A percentile compares a stretch with the other conserved stretches of the same genome.
phyloP scores from a whole-genome alignment of 768 basidiomycete genomes.

The Chiua virens region DNA sequence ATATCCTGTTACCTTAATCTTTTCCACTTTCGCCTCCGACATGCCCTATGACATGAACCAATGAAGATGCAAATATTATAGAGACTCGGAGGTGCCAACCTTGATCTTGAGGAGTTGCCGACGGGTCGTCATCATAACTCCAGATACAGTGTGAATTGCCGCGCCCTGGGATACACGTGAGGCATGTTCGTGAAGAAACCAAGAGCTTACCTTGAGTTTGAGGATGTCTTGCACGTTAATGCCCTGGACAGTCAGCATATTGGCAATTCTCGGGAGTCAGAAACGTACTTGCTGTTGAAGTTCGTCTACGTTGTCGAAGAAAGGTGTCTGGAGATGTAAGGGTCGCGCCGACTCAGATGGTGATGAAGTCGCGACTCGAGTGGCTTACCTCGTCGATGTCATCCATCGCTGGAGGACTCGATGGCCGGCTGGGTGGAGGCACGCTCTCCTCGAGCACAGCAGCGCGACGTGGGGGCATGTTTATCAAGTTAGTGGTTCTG shows the following conservation, averaged over 20 bases:
- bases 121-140: conserved; percentile 89
- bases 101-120: conserved; percentile 93
- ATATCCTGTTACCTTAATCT: conserved; percentile 69
- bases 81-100: conserved; percentile 40
- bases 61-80: neutral
- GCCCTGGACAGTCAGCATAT: conserved; percentile 49
- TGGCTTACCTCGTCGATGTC: conserved; percentile 44
- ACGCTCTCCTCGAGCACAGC: conserved; percentile 24
- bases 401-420: conserved; percentile 28
- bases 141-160: conserved; percentile 81
- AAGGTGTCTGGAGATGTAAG: conserved; percentile 43
- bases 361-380: neutral
- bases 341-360: neutral
- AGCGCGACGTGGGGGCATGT: conserved; percentile 32
- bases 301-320: conserved; percentile 81
- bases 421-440: conserved; percentile 27
- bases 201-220: conserved; percentile 73
- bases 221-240: conserved; percentile 95
- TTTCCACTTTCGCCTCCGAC: conserved; percentile 97
- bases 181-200: neutral
- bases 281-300: conserved; percentile 72
- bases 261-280: conserved; percentile 5
- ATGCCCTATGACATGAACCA: conserved; percentile 60
- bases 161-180: conserved; percentile 49
- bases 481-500: neutral